These are phyloP conservation scores for Datura wrightii DNA, from an alignment of 257 asterid species.

Conservation along the genomic window DNA sequence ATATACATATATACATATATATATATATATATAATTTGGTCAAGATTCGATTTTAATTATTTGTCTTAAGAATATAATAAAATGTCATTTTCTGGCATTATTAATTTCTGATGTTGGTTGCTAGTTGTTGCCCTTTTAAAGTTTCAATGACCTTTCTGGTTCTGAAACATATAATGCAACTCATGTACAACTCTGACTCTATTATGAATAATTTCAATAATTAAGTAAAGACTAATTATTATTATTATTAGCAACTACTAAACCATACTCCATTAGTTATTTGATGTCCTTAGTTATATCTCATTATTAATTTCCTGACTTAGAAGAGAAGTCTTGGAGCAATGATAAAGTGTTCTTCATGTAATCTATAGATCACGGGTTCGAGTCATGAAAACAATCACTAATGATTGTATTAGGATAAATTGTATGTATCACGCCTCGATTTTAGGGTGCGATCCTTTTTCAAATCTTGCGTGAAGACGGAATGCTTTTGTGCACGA, in stretches of 20 bases:
- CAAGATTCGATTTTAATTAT: conserved; percentile 30
- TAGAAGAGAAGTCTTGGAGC: rapidly evolving
- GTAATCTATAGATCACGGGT: not conserved
- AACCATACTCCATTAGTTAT: not conserved
- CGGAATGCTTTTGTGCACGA: not conserved
- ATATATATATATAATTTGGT: not conserved
- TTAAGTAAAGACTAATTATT: not conserved
- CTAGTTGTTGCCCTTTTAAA: conserved; percentile 22
- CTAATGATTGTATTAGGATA: not conserved
- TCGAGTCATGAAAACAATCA: rapidly evolving
- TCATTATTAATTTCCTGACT: not conserved
- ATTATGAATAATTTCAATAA: not conserved
- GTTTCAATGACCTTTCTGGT: conserved; percentile 42
- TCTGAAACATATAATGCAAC: conserved; percentile 29
- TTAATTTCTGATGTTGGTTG: conserved; percentile 30
- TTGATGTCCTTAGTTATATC: not conserved
- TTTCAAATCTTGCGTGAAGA: rapidly evolving
- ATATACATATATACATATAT: too few species aligned
- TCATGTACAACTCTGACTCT: not conserved
- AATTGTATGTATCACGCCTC: not conserved
- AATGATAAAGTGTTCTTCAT: not conserved
- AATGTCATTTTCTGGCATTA: conserved; percentile 17
- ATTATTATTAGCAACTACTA: not conserved
- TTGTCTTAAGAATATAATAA: conserved; percentile 25
- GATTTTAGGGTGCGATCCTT: not conserved